phyloP scores from a whole-genome alignment of 495 filamentous ascomycete species.

The Articulospora tetracladia region DNA sequence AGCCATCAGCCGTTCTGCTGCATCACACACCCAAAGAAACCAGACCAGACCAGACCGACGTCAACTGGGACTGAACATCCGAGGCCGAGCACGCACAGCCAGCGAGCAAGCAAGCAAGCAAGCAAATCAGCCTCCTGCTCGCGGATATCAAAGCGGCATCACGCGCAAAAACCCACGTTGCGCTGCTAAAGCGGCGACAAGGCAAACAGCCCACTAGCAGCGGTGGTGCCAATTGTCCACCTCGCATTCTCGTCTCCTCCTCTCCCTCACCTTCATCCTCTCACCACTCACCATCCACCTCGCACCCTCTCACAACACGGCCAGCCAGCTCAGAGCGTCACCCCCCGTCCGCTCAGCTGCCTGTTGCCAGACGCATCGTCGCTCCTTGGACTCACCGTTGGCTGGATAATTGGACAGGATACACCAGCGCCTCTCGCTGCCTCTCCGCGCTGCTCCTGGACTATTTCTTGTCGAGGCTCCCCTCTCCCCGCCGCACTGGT shows the following conservation, averaged over 20 bases:
- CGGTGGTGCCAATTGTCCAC: constrained; percentile 19
- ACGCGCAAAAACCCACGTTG: neutral
- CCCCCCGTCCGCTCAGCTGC: constrained; percentile 8
- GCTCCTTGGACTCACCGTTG: constrained; percentile 19
- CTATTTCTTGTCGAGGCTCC: constrained; percentile 25
- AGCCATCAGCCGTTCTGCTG: neutral
- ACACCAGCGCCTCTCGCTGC: constrained; percentile 1
- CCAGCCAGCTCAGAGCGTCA: constrained; percentile 18
- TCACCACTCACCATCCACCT: constrained; percentile 12
- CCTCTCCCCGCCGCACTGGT: constrained; percentile 12
- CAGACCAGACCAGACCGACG: too few species aligned
- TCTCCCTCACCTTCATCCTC: constrained; percentile 18
- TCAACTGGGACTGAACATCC: too few species aligned
- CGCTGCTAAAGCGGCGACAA: neutral
- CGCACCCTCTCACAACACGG: neutral
- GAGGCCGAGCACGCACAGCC: too few species aligned
- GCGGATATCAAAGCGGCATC: neutral
- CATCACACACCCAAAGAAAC: too few species aligned
- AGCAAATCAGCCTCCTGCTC: too few species aligned
- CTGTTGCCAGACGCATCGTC: constrained; percentile 17
- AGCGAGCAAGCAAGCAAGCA: too few species aligned
- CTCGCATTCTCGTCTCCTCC: constrained; percentile 19
- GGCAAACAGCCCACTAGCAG: neutral
- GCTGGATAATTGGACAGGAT: constrained; percentile 13
- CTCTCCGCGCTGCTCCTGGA: constrained; percentile 4